Base-by-base conservation (phyloP, 1,284 basidiomycete species). In the Cryptococcus wingfieldii region DNA sequence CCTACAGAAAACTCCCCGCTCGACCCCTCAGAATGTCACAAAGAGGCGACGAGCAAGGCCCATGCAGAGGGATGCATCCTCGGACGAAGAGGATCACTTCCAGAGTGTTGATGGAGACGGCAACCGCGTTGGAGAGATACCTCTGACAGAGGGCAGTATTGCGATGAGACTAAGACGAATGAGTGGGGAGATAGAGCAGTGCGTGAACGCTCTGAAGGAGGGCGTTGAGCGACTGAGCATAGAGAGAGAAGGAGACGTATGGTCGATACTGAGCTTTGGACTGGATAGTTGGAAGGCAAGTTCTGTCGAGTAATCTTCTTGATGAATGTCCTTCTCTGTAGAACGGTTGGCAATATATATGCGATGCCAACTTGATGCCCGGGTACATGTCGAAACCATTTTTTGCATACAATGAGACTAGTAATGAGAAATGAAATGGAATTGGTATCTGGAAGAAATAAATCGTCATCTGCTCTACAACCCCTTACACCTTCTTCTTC, bases 201-300 rank as follows among this genome's bases (percentile, higher is more conserved):
- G 88, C 34, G 58, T 67, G 5, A 8, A 13, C 47, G 86, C 85
- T 66, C 68, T 91, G 6, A 75, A 84, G 47, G 78, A 63, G n/a
- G 62, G 57, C 1, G 69, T 73, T 1, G 74, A 75, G 43, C 56
- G 39, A 8, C 56, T 73, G 2, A 59, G 70, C 80, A 80, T 54
- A 82, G 83, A 80, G 37, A 82, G 83, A 10, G 39, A 56, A 48
- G 50, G 66, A 45, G 72, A 83, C 28, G 78, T 84, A 0, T 91
- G 89, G 75, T 84, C 82, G 0, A 82, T 89, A 51, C 78, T 92
- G 46, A 84, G 85, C 4, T 90, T 91, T 71, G 79, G 83, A 38
- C 77, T 92, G 50, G 86, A 90, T 56, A 89, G 90, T 66, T 91
- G 90, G 89, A 86, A 87, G 75, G 6, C 31, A 10, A 34, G 31